Conservation (phyloP, 495 filamentous ascomycete genomes). For the Lepidopterella palustris region DNA sequence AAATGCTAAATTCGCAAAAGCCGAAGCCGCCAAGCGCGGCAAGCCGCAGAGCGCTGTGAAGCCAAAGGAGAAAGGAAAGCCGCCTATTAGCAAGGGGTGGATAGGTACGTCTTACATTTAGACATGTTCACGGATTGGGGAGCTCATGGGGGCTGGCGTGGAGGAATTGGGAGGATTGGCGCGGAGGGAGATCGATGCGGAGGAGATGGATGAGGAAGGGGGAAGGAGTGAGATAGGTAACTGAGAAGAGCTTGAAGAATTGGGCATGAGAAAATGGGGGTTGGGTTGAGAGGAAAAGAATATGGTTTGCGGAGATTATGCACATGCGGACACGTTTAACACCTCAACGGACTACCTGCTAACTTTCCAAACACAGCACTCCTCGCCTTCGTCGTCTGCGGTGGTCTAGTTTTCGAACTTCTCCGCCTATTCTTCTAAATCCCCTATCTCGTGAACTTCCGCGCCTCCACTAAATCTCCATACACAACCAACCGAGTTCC, state of each 20-base stretch:
- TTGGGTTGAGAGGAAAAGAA: no score
- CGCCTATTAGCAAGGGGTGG: conserved; percentile 73
- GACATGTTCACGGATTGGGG: no score
- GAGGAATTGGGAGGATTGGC: no score
- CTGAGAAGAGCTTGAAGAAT: no score
- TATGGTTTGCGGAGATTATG: no score
- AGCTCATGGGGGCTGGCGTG: neutral
- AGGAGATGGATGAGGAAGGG: neutral
- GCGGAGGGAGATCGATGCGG: no score
- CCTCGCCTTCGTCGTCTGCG: conserved; percentile 76
- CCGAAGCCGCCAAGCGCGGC: conserved; percentile 73
- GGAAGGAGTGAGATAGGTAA: neutral
- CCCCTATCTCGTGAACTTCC: neutral
- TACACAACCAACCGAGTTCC: neutral
- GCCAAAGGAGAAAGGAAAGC: conserved; percentile 60
- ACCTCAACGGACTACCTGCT: no score
- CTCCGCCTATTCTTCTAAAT: conserved; percentile 64
- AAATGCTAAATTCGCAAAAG: conserved; percentile 76
- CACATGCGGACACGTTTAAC: no score
- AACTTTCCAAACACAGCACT: conserved; percentile 49
- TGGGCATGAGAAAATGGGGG: no score
- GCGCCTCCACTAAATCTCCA: neutral
- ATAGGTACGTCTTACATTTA: conserved; percentile 75
- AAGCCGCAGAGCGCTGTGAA: conserved; percentile 67
- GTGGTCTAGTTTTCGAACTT: conserved; percentile 77